Evolutionary conservation across 495 filamentous ascomycete genomes (phyloP).

Genomic region (Aspergillus sparsus): DNA sequence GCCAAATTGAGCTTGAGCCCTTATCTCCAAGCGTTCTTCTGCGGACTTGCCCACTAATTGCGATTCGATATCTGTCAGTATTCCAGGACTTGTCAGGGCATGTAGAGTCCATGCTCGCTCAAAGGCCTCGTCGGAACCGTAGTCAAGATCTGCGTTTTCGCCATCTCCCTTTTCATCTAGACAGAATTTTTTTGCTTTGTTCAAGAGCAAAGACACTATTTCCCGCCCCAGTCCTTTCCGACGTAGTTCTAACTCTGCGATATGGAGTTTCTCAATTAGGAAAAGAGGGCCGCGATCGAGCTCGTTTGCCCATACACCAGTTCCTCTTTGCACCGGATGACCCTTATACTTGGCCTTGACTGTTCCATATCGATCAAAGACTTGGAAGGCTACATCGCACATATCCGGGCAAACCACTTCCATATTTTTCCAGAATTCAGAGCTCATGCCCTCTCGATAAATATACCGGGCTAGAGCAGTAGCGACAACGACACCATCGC

Average conservation of each 20-base stretch:
- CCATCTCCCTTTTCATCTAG: conserved; percentile 14
- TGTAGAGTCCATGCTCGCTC: conserved; percentile 25
- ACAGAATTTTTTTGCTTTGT: conserved; percentile 18
- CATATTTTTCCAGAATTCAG: conserved; percentile 27
- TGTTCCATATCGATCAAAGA: conserved; percentile 38
- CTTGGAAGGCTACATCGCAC: conserved; percentile 21
- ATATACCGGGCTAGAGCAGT: conserved; percentile 27
- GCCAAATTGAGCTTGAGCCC: conserved; percentile 10
- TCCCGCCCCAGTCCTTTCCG: conserved; percentile 26
- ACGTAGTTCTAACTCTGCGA: conserved; percentile 21
- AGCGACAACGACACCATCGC: conserved; percentile 22
- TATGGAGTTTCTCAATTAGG: conserved; percentile 29
- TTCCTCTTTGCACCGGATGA: conserved; percentile 33
- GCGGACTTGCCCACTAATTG: conserved; percentile 21
- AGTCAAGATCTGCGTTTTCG: conserved; percentile 12
- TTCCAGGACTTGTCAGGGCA: conserved; percentile 25
- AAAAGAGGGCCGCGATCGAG: conserved; percentile 34
- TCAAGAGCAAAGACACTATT: conserved; percentile 23
- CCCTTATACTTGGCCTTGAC: conserved; percentile 32
- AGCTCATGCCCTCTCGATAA: conserved; percentile 20
- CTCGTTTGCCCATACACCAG: conserved; percentile 33
- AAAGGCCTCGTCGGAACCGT: conserved; percentile 21
- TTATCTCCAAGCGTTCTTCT: conserved; percentile 20
- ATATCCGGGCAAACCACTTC: conserved; percentile 18
- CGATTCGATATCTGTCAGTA: conserved; percentile 24